Evolutionary conservation across 208 protist genomes (phyloP).

Genomic region (Wallacemonas sp.): DNA sequence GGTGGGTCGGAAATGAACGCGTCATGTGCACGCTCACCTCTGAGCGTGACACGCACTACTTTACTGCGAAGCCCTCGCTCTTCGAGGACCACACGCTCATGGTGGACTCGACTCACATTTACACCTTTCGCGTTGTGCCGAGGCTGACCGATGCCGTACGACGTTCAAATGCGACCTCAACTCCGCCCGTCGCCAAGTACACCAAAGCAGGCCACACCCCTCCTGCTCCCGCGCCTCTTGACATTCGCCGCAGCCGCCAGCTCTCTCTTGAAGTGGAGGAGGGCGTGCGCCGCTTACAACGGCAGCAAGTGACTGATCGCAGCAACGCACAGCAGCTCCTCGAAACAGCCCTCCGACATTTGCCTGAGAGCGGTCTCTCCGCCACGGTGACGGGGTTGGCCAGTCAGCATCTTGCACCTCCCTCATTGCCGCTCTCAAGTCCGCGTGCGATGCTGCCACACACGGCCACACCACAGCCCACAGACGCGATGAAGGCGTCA

Average conservation of each 20-base stretch:
- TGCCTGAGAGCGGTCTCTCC: background rate
- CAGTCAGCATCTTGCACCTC: background rate
- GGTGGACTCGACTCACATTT: constrained; percentile 72
- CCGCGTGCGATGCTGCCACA: too few species aligned
- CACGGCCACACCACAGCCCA: too few species aligned
- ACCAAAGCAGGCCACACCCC: background rate
- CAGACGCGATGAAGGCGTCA: too few species aligned
- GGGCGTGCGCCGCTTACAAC: background rate
- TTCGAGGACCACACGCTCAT: constrained; percentile 67
- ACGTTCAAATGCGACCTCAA: background rate
- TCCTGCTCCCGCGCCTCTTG: background rate
- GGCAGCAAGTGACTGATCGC: constrained; percentile 10
- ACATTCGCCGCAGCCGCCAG: background rate
- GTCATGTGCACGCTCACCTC: constrained; percentile 76
- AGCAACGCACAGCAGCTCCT: constrained; percentile 4
- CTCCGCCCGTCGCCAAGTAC: background rate
- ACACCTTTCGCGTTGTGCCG: constrained; percentile 50
- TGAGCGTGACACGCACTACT: constrained; percentile 48
- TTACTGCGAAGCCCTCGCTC: constrained; percentile 64
- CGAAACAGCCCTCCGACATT: background rate
- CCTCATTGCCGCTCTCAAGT: background rate
- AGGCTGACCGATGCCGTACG: background rate
- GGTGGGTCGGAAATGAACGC: constrained; percentile 61
- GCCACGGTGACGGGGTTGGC: constrained; percentile 2
- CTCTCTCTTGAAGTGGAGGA: background rate